Evolutionary conservation across 768 basidiomycete species (phyloP), one percentile per base, ranked within the genome.

Genomic region (Cyathus striatus): DNA sequence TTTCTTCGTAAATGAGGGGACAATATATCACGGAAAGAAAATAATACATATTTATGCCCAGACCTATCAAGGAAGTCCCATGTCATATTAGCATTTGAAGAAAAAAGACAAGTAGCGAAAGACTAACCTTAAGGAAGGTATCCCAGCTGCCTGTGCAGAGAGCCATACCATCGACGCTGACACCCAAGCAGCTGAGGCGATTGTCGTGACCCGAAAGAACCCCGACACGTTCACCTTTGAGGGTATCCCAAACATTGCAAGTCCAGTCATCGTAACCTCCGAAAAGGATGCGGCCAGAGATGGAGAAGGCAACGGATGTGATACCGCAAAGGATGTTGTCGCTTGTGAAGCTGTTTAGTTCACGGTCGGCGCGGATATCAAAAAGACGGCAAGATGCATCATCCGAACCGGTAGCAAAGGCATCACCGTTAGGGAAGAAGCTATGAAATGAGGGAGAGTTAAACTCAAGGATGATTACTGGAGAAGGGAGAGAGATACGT

Each of bases 191-290:
- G 58, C 86, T 90, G 52, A 99, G 93, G 50, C 95, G 75, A 73
- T 99, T 99, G 75, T 99, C 95, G 57, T 99, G 95, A 14, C 96
- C 95, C 26, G 93, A 91, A 48, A 99, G 68, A 41, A 99, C 96
- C 44, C 95, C 95, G 30, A 99, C 93, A 43, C 95, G 88, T 64
- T 98, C 95, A 43, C 96, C 96, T 66, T 95, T 96, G 57, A 99
- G 75, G 22, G 94, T 97, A 62, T 99, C 95, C 95, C 95, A 99
- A 40, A 98, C 95, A 60, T 99, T 99, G 73, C 92, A 94, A 52
- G 96, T 98, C 90, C 96, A 98, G 61, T 99, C 95, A 64, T 99
- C 95, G 61, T 99, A 99, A 32, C 95, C 95, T 50, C 96, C 95
- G 53, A 99, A 99, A 27, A 99, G 75, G 54, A 99, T 90, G 46